A percentile compares a stretch with the other conserved stretches of the same genome.
phyloP scores from a whole-genome alignment of 148 eudicot genomes.

The Arctostaphylos glauca region DNA sequence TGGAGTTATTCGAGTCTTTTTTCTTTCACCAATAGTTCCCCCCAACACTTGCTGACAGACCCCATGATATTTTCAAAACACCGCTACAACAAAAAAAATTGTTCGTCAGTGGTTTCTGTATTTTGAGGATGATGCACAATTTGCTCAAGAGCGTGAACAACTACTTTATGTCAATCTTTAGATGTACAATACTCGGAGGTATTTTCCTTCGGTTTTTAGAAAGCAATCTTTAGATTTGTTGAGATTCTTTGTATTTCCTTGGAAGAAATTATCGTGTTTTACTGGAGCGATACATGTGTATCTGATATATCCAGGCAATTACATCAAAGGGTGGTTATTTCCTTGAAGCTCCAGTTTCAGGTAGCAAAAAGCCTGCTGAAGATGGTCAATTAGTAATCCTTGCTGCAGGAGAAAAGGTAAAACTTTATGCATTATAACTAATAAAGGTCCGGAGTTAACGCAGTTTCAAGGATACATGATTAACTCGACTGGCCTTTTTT shows the following conservation, averaged over 20 bases:
- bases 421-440: background rate
- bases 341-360: slow-evolving; percentile 97
- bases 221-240: background rate
- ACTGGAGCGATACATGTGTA: background rate
- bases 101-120: background rate
- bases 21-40: background rate
- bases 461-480: background rate
- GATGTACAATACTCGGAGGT: background rate
- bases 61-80: background rate
- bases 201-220: background rate
- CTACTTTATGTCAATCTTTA: background rate
- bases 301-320: slow-evolving; percentile 56
- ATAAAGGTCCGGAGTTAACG: background rate
- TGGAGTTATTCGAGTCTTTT: background rate
- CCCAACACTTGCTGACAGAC: background rate
- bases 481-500: background rate
- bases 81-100: background rate
- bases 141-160: background rate
- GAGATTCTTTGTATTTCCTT: background rate
- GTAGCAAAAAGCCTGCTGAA: slow-evolving; percentile 99
- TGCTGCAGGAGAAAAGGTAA: slow-evolving; percentile 95
- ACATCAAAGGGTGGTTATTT: slow-evolving; percentile 80
- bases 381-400: slow-evolving; percentile 95
- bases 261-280: background rate
- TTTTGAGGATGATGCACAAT: background rate